Conservation (phyloP, 2,329 filamentous ascomycete genomes). For the Fusarium fujikuroi region DNA sequence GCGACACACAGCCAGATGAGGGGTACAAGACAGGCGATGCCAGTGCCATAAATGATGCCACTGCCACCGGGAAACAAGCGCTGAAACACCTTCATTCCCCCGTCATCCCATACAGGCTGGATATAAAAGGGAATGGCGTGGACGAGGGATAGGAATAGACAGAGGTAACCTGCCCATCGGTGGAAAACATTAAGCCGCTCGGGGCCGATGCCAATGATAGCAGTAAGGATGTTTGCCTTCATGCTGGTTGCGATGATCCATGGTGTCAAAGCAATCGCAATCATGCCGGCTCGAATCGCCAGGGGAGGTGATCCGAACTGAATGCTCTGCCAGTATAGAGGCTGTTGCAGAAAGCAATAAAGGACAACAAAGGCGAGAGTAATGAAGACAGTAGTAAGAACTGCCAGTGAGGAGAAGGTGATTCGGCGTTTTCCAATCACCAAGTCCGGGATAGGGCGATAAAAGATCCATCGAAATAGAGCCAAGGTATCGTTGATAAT, state of each 20-base stretch:
- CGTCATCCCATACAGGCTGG: slow-evolving; percentile 85
- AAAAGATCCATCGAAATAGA: slow-evolving; percentile 89
- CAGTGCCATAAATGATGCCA: slow-evolving; percentile 85
- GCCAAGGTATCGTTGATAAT: slow-evolving; percentile 82
- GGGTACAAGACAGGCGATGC: slow-evolving; percentile 83
- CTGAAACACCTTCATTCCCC: slow-evolving; percentile 75
- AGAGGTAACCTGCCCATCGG: slow-evolving; percentile 90
- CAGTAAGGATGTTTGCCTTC: slow-evolving; percentile 87
- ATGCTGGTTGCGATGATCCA: slow-evolving; percentile 92
- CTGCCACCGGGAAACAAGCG: slow-evolving; percentile 73
- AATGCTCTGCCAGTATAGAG: slow-evolving; percentile 90
- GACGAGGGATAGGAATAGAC: slow-evolving; percentile 81
- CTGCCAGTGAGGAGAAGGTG: slow-evolving; percentile 82
- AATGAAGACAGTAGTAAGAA: slow-evolving; percentile 73
- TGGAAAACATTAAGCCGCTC: slow-evolving; percentile 94
- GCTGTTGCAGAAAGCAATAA: slow-evolving; percentile 88
- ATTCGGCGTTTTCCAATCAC: slow-evolving; percentile 74
- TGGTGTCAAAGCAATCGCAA: slow-evolving; percentile 88
- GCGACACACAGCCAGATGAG: slow-evolving; percentile 85
- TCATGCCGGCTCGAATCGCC: slow-evolving; percentile 89
- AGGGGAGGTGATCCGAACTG: slow-evolving; percentile 87
- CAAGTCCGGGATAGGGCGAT: slow-evolving; percentile 83
- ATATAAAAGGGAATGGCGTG: slow-evolving; percentile 92
- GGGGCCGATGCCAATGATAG: slow-evolving; percentile 89
- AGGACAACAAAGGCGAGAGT: slow-evolving; percentile 78